phyloP scores from a whole-genome alignment of 345 rosid genomes.

The Salix udensis region DNA sequence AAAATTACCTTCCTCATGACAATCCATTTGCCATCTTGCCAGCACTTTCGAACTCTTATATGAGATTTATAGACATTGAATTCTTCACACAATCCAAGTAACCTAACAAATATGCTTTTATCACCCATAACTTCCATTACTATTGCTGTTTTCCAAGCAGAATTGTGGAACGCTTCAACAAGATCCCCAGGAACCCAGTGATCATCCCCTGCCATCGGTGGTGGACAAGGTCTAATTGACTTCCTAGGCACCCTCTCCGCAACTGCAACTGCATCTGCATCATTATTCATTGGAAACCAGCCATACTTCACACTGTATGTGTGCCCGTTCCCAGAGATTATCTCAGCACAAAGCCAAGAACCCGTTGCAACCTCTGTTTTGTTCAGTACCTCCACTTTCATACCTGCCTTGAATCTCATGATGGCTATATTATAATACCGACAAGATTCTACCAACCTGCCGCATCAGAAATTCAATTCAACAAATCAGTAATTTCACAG shows the following conservation, averaged over 20 bases:
- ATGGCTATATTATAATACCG: neutral
- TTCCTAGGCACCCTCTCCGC: constrained; percentile 54
- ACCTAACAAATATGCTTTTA: constrained; percentile 36
- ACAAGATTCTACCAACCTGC: constrained; percentile 6
- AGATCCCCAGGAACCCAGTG: constrained; percentile 53
- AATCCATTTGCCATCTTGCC: constrained; percentile 56
- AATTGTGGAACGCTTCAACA: constrained; percentile 49
- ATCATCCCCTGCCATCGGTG: constrained; percentile 22
- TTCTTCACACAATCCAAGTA: constrained; percentile 34
- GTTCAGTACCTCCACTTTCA: constrained; percentile 56
- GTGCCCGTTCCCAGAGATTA: constrained; percentile 58
- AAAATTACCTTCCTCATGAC: constrained; percentile 36
- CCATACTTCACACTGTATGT: constrained; percentile 41
- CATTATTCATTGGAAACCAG: neutral
- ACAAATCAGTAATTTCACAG: neutral
- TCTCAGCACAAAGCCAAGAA: constrained; percentile 54
- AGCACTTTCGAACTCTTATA: constrained; percentile 52
- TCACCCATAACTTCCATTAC: constrained; percentile 28
- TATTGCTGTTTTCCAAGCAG: constrained; percentile 54
- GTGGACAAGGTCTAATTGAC: constrained; percentile 59
- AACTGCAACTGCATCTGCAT: neutral
- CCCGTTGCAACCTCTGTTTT: constrained; percentile 41
- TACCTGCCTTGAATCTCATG: constrained; percentile 65
- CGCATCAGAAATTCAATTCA: neutral
- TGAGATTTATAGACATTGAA: constrained; percentile 33